Evolutionary conservation across 345 rosid genomes (phyloP).

Genomic region (Syzygium aqueum): DNA sequence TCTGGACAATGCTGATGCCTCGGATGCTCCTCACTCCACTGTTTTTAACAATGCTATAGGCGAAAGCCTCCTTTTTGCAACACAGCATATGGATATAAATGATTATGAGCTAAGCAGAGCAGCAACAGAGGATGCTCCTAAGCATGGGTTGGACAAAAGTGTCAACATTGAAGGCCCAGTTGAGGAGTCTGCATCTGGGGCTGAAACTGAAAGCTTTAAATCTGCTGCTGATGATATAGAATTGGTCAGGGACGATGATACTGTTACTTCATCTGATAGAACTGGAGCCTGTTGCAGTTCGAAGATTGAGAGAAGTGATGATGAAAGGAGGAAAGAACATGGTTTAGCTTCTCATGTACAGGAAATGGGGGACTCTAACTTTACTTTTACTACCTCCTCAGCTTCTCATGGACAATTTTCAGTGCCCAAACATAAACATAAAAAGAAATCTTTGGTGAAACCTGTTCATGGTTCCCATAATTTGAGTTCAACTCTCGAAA

Average conservation of each 20-base stretch:
- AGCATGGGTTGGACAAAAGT: slow-evolving; percentile 14
- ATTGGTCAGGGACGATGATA: slow-evolving; percentile 31
- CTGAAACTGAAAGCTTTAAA: slow-evolving; percentile 87
- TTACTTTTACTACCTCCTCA: slow-evolving; percentile 71
- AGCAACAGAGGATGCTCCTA: slow-evolving; percentile 22
- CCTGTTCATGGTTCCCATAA: slow-evolving; percentile 24
- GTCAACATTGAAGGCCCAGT: slow-evolving; percentile 26
- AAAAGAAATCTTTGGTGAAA: slow-evolving; percentile 41
- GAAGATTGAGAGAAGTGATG: slow-evolving; percentile 31
- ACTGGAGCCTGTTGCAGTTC: slow-evolving; percentile 54
- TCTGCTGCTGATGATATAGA: slow-evolving; percentile 82
- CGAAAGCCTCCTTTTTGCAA: slow-evolving; percentile 49
- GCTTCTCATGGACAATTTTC: slow-evolving; percentile 31
- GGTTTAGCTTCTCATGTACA: slow-evolving; percentile 24
- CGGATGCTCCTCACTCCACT: slow-evolving; percentile 22
- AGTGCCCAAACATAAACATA: slow-evolving; percentile 28
- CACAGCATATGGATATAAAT: slow-evolving; percentile 58
- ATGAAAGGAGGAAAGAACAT: slow-evolving; percentile 22
- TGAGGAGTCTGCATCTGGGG: slow-evolving; percentile 49
- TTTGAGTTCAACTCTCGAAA: slow-evolving; percentile 24
- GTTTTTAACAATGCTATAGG: slow-evolving; percentile 32
- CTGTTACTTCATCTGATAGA: slow-evolving; percentile 37
- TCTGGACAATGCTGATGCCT: slow-evolving; percentile 17
- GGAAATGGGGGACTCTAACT: slow-evolving; percentile 35
- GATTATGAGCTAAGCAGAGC: slow-evolving; percentile 22